Percentiles rank a stretch among this genome's conserved stretches.
Conservation (phyloP, 306 rosid genomes). For the Gynostemma pentaphyllum region DNA sequence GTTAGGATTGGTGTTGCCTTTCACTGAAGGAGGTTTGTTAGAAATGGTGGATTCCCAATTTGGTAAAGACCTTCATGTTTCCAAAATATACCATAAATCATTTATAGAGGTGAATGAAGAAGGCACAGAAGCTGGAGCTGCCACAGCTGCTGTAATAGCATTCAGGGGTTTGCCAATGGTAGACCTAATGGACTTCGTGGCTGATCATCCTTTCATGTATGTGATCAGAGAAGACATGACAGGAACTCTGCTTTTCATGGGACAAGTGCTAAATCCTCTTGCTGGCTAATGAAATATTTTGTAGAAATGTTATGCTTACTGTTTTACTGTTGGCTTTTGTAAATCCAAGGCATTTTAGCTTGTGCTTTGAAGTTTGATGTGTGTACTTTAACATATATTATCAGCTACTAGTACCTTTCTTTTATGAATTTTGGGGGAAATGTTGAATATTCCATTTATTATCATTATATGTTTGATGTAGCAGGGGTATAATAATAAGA, state of each 20-base stretch:
- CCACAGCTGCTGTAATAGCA: slow-evolving; percentile 19
- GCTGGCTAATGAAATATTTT: slow-evolving; percentile 11
- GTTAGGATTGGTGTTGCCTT: slow-evolving; percentile 59
- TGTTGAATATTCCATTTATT: no score
- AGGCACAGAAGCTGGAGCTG: slow-evolving; percentile 85
- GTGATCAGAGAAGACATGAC: slow-evolving; percentile 53
- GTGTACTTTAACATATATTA: no score
- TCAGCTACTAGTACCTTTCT: no score
- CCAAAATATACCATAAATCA: slow-evolving; percentile 46
- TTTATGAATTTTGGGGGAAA: no score
- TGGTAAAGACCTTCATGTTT: slow-evolving; percentile 32
- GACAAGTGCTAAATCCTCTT: slow-evolving; percentile 71
- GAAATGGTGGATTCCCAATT: slow-evolving; percentile 55
- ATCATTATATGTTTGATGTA: no score
- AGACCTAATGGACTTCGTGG: slow-evolving; percentile 46
- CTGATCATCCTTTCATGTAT: slow-evolving; percentile 70
- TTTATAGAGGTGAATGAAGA: slow-evolving; percentile 78
- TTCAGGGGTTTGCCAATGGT: not conserved
- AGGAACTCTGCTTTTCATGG: slow-evolving; percentile 53
- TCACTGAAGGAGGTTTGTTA: slow-evolving; percentile 46
- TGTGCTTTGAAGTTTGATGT: no score
- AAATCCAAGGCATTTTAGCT: no score
- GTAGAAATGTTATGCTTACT: no score
- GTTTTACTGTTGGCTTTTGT: no score
- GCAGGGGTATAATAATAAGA: no score